Conservation (phyloP, 441 rosid genomes). For the Omphalea diandra region DNA sequence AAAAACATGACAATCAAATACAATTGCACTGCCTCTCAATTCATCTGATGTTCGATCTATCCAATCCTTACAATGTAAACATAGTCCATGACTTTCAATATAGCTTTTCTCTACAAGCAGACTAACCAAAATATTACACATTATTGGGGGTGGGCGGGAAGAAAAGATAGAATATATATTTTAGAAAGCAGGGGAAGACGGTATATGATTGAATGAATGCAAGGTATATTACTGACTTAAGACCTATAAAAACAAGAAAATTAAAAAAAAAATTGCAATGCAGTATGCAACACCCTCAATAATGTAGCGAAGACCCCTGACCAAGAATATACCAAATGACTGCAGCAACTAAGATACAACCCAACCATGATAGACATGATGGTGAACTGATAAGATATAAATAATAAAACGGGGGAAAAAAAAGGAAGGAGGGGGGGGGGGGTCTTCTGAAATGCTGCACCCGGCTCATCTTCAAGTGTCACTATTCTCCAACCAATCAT, state of each 20-base stretch:
- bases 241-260: slow-evolving; percentile 7
- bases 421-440: neutral
- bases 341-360: slow-evolving; percentile 16
- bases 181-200: neutral
- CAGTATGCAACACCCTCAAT: slow-evolving; percentile 31
- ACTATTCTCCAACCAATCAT: slow-evolving; percentile 16
- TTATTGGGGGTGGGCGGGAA: too few relatives aligned
- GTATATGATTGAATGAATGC: slow-evolving; percentile 34
- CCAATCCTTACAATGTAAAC: slow-evolving; percentile 13
- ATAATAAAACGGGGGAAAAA: neutral
- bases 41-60: slow-evolving; percentile 6
- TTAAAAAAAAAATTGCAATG: slow-evolving; percentile 27
- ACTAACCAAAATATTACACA: slow-evolving; percentile 22
- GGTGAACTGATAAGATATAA: slow-evolving; percentile 23
- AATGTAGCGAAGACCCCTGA: slow-evolving; percentile 22
- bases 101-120: slow-evolving; percentile 9
- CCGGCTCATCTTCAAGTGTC: slow-evolving; percentile 21
- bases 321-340: slow-evolving; percentile 20
- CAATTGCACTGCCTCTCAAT: slow-evolving; percentile 10
- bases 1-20: neutral
- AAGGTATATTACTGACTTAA: slow-evolving; percentile 27
- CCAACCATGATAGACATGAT: slow-evolving; percentile 21
- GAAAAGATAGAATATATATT: slow-evolving; percentile 15
- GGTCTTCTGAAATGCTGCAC: slow-evolving; percentile 21
- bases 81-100: slow-evolving; percentile 16